phyloP scores from a whole-genome alignment of 192 early-diverging fungal species.

The Endogone sp. region DNA sequence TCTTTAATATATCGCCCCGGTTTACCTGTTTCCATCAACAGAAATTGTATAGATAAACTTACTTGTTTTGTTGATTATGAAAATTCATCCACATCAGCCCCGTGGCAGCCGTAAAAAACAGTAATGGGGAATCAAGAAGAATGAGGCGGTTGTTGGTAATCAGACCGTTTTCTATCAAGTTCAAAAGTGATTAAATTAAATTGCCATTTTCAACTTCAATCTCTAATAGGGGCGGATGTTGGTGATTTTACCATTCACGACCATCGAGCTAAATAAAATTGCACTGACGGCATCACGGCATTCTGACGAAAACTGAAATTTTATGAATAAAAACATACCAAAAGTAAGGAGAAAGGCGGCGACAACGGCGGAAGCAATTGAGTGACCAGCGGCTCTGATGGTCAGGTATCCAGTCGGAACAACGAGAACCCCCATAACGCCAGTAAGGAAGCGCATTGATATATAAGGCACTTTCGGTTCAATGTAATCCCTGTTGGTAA shows the following conservation, averaged over 20 bases:
- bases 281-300: too few species aligned
- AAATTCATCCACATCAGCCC: slow-evolving; percentile 89
- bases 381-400: slow-evolving; percentile 77
- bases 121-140: slow-evolving; percentile 84
- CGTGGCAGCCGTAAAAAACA: slow-evolving; percentile 81
- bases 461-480: slow-evolving; percentile 87
- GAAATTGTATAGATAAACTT: not conserved
- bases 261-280: too few species aligned
- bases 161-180: slow-evolving; percentile 73
- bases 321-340: slow-evolving; percentile 41
- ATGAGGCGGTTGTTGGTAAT: slow-evolving; percentile 90
- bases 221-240: not conserved
- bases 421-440: slow-evolving; percentile 72
- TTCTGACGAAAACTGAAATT: not conserved
- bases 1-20: not conserved
- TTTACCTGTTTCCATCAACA: not conserved
- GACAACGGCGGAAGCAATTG: slow-evolving; percentile 64
- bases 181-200: too few species aligned
- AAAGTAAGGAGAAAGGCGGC: slow-evolving; percentile 79
- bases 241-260: too few species aligned
- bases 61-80: slow-evolving; percentile 53
- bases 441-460: slow-evolving; percentile 76
- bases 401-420: slow-evolving; percentile 83
- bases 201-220: not conserved
- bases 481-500: slow-evolving; percentile 84